Evolutionary conservation across 805 yeast species (phyloP), one percentile per base, ranked within the genome.

Genomic region (Ogataea pini): DNA sequence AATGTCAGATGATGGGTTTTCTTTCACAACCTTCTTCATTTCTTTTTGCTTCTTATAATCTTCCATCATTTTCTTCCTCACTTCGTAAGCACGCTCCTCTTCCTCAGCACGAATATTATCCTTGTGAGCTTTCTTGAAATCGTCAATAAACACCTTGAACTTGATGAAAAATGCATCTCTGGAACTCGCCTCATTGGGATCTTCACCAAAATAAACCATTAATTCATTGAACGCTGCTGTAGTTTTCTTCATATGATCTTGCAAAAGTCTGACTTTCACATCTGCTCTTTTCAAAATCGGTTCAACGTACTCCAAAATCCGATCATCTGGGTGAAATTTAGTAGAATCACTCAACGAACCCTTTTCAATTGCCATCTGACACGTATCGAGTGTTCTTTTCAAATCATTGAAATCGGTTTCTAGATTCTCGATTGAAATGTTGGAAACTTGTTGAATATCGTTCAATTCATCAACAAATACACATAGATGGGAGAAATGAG

Each of bases 181-280:
- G 7, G 80, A 75, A 18, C 78, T 71, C 31, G 75, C 77, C 46
- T 77, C 79, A 3, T 61, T 51, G 1, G 80, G 77, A 57, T 82
- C 82, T 62, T 86, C 95, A 7, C 92, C 95, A 61, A 82, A 86
- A 62, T 79, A 83, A 46, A 71, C 70, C 88, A 86, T 81, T 48
- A 83, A 61, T 46, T 77, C 75, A 24, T 79, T 79, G 51, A 84
- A 77, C 40, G 76, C 80, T 22, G 70, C 69, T 50, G 77, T 67
- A 0, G 87, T 79, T 42, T 70, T 68, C 19, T 68, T 69, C 7
- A 80, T 71, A 54, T 81, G 86, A 43, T 71, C 78, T 25, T 69
- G 59, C 46, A 86, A 66, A 24, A 77, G 55, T 1, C 28, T 29
- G 13, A 76, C 78, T 34, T 78, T 73, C 60, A 77, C 77, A 54